phyloP scores from a whole-genome alignment of 2,329 filamentous ascomycete species.

The Diaporthe australafricana region DNA sequence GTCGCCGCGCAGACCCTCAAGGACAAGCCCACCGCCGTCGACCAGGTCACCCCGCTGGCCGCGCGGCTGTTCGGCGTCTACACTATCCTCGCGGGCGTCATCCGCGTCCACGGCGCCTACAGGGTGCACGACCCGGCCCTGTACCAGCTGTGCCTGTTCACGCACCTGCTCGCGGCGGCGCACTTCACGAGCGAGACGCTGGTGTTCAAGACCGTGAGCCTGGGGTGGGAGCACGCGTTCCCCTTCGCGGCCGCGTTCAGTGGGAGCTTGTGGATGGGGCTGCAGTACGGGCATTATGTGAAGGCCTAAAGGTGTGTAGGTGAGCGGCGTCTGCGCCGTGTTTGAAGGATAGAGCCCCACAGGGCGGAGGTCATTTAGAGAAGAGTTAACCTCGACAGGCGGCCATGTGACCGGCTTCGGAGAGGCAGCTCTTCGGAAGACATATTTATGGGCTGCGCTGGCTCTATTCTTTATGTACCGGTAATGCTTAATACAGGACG shows the following conservation, averaged over 20 bases:
- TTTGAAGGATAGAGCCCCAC: too few relatives aligned
- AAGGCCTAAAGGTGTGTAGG: constrained; percentile 5
- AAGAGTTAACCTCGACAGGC: not conserved
- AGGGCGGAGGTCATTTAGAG: too few relatives aligned
- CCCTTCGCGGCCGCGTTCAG: constrained; percentile 61
- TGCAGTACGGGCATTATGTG: constrained; percentile 79
- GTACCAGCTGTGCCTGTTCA: constrained; percentile 86
- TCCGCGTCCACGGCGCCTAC: constrained; percentile 87
- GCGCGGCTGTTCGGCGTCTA: constrained; percentile 88
- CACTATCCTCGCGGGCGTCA: constrained; percentile 81
- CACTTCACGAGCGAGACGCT: constrained; percentile 88
- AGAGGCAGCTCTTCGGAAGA: not conserved
- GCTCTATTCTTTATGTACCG: constrained; percentile 1
- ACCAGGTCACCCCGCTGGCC: constrained; percentile 79
- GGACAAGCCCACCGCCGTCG: constrained; percentile 58
- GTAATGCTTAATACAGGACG: constrained; percentile 12
- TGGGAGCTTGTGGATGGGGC: constrained; percentile 69
- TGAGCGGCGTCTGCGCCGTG: not conserved
- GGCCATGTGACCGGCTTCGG: not conserved
- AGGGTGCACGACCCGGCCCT: constrained; percentile 77
- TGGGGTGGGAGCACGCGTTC: constrained; percentile 67
- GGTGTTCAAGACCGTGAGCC: constrained; percentile 79
- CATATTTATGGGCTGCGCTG: not conserved
- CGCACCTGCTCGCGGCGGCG: constrained; percentile 79
- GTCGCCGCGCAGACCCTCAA: constrained; percentile 56